phyloP scores from a whole-genome alignment of 768 basidiomycete genomes.

The Gymnopilus junonius region DNA sequence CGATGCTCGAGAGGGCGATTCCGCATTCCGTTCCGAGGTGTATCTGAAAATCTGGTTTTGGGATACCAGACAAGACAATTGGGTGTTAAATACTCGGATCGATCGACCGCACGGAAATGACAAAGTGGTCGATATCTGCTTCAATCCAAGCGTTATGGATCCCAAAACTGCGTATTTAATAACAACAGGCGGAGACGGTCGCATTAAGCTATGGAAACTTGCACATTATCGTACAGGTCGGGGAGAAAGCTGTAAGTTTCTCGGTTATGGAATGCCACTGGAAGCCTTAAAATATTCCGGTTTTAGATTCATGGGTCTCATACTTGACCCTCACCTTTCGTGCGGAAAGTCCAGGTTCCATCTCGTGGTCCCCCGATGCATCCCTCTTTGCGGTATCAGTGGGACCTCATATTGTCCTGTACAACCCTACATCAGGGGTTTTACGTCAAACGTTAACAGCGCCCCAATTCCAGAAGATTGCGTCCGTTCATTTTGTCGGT shows the following conservation, averaged over 20 bases:
- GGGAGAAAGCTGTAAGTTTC: neutral
- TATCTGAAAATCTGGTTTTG: constrained; percentile 93
- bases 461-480: constrained; percentile 52
- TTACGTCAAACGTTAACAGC: constrained; percentile 63
- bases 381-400: constrained; percentile 82
- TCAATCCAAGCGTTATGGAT: constrained; percentile 54
- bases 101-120: constrained; percentile 82
- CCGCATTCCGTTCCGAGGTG: constrained; percentile 65
- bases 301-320: constrained; percentile 78
- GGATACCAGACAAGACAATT: constrained; percentile 63
- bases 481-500: constrained; percentile 69
- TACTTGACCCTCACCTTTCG: constrained; percentile 76
- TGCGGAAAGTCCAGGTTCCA: constrained; percentile 63
- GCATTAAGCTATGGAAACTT: constrained; percentile 83
- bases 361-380: constrained; percentile 84
- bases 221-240: constrained; percentile 41
- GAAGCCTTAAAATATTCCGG: neutral
- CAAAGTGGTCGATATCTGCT: constrained; percentile 66
- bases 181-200: constrained; percentile 76
- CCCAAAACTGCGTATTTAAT: constrained; percentile 52
- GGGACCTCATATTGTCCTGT: constrained; percentile 70
- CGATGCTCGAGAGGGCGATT: constrained; percentile 74
- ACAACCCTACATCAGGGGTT: constrained; percentile 66
- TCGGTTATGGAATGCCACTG: neutral
- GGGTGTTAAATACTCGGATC: constrained; percentile 86